Evolutionary conservation across 768 basidiomycete species (phyloP), one percentile per base, ranked within the genome.

Genomic region (Termitomyces sp.): DNA sequence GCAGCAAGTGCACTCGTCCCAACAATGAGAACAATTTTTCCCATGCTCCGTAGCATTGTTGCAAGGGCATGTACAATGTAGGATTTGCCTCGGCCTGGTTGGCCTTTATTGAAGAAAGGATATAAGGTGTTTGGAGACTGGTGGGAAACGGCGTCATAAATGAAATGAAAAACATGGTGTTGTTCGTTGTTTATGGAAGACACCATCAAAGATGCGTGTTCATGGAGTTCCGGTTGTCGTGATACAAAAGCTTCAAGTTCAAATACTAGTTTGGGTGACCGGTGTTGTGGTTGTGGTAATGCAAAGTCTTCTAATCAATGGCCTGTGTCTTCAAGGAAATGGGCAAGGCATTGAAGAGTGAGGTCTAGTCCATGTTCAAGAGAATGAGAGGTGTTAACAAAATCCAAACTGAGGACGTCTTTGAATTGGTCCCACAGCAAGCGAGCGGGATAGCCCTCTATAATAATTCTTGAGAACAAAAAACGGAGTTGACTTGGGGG

Each of bases 1-100:
- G 46, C 56, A 23, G 56, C 53, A n/a, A 58, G 35, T 7, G 56
- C 56, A n/a, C 35, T 47, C 5, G 56, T 53, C 5, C 41, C 56
- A 38, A 54, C 39, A 22, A 33, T 49, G 22, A 57, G 44, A 16
- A 53, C 35, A 16, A 54, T 57, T 36, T 27, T 33, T 15, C 25
- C 23, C n/a, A n/a, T n/a, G n/a, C n/a, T n/a, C n/a, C n/a, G n/a
- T n/a, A n/a, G n/a, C n/a, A n/a, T n/a, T n/a, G n/a, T n/a, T n/a
- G n/a, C n/a, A n/a, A n/a, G n/a, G n/a, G n/a, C n/a, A n/a, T n/a
- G n/a, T n/a, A n/a, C n/a, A n/a, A n/a, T n/a, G n/a, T n/a, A n/a
- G n/a, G n/a, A n/a, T n/a, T n/a, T n/a, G n/a, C n/a, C n/a, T n/a
- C n/a, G n/a, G n/a, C n/a, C n/a, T n/a, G n/a, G n/a, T n/a, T n/a